Evolutionary conservation across 495 filamentous ascomycete species (phyloP), one percentile per base, ranked within the genome.

Genomic region (Hypoxylon rickii): DNA sequence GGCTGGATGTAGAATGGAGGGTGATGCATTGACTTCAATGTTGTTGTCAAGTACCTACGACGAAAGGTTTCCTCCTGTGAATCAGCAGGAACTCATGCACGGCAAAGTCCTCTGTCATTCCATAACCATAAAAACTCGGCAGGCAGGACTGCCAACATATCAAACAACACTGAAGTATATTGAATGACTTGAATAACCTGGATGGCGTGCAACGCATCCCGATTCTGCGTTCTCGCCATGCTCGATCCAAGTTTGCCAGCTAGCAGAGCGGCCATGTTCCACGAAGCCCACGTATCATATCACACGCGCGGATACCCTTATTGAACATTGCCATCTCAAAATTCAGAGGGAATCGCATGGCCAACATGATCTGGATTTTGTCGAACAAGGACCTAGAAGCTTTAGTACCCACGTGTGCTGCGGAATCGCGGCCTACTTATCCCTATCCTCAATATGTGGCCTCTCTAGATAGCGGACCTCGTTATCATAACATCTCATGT

Each of bases 11-110:
- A 29, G 24, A 4, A 10, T 4, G 10, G 4, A 29, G 24, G 24
- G 10, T 29, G 24, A 29, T 10, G 24, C 10, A 29, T 29, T 4
- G 24, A 4, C 4, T 29, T 29, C 24, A 4, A 10, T 10, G 4
- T 29, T 29, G 4, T 10, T 4, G 10, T 29, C 4, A 4, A 29
- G 24, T 29, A 29, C 10, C 24, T n/a, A n/a, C n/a, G n/a, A n/a
- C 24, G 24, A 29, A 29, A 10, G 24, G 4, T 29, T 10, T 29
- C 51, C 43, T 49, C 53, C 44, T 32, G 17, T 38, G 33, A 49
- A 18, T 39, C 20, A 38, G 20, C 19, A 21, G 32, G 49, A 60
- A 49, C 17, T 7, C 49, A 49, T 53, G 56, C 24, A 29, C 24
- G 24, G 24, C 10, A 29, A 29, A 29, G 4, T 29, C 24, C 4